phyloP scores from a whole-genome alignment of 306 rosid species.

The Morella rubra region DNA sequence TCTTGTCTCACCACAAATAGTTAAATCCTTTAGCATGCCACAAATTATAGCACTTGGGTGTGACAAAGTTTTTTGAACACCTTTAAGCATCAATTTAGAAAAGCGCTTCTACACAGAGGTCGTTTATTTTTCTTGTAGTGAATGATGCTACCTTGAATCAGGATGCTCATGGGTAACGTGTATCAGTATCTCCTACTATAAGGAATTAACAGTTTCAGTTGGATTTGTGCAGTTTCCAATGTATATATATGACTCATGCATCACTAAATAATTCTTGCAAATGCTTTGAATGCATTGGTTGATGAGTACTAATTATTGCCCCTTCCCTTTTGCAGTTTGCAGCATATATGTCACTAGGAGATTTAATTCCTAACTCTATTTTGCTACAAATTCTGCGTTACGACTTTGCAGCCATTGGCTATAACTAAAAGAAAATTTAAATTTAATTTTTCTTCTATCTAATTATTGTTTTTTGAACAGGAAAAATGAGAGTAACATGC shows the following conservation, averaged over 20 bases:
- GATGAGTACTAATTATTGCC: neutral
- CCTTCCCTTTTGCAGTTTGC: neutral
- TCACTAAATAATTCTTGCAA: neutral
- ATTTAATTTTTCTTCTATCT: too few relatives aligned
- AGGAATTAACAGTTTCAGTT: neutral
- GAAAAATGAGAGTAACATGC: too few relatives aligned
- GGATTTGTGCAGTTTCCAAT: neutral
- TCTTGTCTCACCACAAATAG: too few relatives aligned
- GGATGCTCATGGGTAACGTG: neutral
- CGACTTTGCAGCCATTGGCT: too few relatives aligned
- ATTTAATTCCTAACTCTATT: neutral
- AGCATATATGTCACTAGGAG: neutral
- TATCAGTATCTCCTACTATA: neutral
- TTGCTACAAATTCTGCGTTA: neutral
- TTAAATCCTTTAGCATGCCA: too few relatives aligned
- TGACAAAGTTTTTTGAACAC: too few relatives aligned
- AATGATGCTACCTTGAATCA: neutral
- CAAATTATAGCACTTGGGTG: too few relatives aligned
- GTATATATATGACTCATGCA: neutral
- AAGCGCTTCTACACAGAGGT: too few relatives aligned
- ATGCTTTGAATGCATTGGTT: neutral
- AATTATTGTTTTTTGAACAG: neutral
- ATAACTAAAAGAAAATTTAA: too few relatives aligned
- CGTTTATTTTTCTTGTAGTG: too few relatives aligned
- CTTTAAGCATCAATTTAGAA: too few relatives aligned